These are phyloP conservation scores for Talaromyces funiculosus DNA, from an alignment of 2,329 filamentous ascomycete species.

Conservation along the genomic window DNA sequence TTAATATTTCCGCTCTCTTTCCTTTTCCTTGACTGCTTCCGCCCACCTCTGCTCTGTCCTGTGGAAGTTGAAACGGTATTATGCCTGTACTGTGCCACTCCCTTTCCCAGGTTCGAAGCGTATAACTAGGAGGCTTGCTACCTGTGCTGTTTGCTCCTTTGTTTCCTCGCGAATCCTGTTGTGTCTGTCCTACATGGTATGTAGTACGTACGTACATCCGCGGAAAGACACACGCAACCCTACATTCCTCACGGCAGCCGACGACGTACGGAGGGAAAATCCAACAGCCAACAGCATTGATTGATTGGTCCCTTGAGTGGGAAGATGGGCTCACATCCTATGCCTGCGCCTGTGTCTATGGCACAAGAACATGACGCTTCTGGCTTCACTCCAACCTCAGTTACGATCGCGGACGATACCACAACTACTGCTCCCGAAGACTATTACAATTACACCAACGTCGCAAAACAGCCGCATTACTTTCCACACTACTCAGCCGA, in stretches of 20 bases:
- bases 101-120: not conserved
- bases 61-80: not conserved
- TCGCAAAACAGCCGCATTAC: constrained; percentile 1
- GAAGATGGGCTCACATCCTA: not conserved
- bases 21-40: not conserved
- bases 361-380: constrained; percentile 1
- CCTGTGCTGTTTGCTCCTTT: not conserved
- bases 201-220: not conserved
- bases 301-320: not conserved
- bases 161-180: not conserved
- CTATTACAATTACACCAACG: not conserved
- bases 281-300: not conserved
- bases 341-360: not conserved
- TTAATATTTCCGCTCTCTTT: not conserved
- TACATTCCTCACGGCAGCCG: constrained; percentile 4
- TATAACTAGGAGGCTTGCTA: constrained; percentile 1
- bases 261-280: not conserved
- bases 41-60: not conserved
- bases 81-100: not conserved
- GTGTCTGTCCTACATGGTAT: not conserved
- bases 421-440: not conserved
- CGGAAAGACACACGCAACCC: not conserved
- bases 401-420: constrained; percentile 15
- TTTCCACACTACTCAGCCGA: not conserved
- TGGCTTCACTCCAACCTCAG: not conserved